phyloP scores from a whole-genome alignment of 371 early-diverging fungal genomes.

The Choanephora cucurbitarum region DNA sequence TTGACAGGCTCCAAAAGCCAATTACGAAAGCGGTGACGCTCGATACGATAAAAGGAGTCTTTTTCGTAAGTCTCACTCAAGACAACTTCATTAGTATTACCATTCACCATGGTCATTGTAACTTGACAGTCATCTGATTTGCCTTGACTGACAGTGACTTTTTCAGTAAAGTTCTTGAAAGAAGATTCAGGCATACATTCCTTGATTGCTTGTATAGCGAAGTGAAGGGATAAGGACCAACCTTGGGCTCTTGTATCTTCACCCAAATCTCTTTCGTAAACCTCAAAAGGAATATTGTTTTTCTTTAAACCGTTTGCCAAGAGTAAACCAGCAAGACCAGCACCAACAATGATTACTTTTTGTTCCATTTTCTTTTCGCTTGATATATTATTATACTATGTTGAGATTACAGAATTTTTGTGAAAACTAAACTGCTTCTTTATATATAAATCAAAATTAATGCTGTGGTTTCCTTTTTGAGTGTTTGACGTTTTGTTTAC shows the following conservation, averaged over 20 bases:
- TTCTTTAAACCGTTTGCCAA: slow-evolving; percentile 29
- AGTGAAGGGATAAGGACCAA: slow-evolving; percentile 27
- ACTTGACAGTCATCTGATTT: not conserved
- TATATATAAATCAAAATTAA: too few species aligned
- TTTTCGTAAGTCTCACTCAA: not conserved
- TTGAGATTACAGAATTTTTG: too few species aligned
- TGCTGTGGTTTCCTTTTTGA: too few species aligned
- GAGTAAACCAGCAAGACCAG: slow-evolving; percentile 38
- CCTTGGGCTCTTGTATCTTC: slow-evolving; percentile 27
- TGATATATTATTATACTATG: too few species aligned
- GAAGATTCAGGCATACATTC: slow-evolving; percentile 8
- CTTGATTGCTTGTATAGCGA: slow-evolving; percentile 13
- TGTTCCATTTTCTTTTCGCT: too few species aligned
- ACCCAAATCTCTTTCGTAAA: slow-evolving; percentile 36
- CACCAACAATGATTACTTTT: slow-evolving; percentile 31
- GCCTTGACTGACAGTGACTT: slow-evolving; percentile 8
- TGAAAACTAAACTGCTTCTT: too few species aligned
- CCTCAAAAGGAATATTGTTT: slow-evolving; percentile 23
- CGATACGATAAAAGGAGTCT: slow-evolving; percentile 12
- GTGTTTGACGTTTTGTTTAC: too few species aligned
- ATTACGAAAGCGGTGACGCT: slow-evolving; percentile 13
- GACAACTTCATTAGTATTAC: slow-evolving; percentile 1
- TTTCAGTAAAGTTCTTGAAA: slow-evolving; percentile 10
- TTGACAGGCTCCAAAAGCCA: slow-evolving; percentile 14
- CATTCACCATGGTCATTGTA: slow-evolving; percentile 7